A percentile compares a stretch with the other conserved stretches of the same genome.
These are phyloP conservation scores for Diaporthe velutina DNA, from an alignment of 2,329 filamentous ascomycete genomes.

Conservation along the genomic window DNA sequence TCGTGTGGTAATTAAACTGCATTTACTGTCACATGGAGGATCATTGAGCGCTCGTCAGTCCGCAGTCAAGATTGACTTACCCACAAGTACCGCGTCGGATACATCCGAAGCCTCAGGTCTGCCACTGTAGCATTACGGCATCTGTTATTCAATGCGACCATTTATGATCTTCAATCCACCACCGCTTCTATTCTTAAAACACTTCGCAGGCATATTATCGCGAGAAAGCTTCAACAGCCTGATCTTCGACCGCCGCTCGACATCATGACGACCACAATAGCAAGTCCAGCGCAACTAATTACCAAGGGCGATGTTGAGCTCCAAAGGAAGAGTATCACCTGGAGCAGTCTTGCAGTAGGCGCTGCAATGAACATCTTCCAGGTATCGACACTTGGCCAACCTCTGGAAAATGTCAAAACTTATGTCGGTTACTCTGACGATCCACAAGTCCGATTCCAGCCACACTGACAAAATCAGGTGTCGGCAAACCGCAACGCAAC, in stretches of 20 bases:
- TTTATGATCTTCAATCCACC: no score
- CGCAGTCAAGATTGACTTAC: no score
- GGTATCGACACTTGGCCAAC: background rate
- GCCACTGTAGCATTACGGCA: no score
- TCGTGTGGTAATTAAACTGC: no score
- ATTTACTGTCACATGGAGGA: no score
- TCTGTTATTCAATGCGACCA: no score
- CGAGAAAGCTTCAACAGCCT: background rate
- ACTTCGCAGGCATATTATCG: no score
- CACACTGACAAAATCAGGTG: background rate
- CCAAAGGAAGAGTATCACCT: background rate
- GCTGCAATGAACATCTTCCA: background rate
- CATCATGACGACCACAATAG: background rate
- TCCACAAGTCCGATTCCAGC: background rate
- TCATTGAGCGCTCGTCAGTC: no score
- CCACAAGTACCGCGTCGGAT: no score
- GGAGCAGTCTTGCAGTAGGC: background rate
- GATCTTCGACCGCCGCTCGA: background rate
- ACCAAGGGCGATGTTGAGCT: background rate
- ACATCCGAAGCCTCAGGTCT: no score
- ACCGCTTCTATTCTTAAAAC: no score
- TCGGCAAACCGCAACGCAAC: background rate
- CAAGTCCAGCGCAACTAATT: background rate
- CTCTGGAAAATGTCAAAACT: background rate
- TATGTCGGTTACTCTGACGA: background rate